Base-by-base conservation (phyloP, 2,329 filamentous ascomycete genomes). In the Botrytis sinoallii region DNA sequence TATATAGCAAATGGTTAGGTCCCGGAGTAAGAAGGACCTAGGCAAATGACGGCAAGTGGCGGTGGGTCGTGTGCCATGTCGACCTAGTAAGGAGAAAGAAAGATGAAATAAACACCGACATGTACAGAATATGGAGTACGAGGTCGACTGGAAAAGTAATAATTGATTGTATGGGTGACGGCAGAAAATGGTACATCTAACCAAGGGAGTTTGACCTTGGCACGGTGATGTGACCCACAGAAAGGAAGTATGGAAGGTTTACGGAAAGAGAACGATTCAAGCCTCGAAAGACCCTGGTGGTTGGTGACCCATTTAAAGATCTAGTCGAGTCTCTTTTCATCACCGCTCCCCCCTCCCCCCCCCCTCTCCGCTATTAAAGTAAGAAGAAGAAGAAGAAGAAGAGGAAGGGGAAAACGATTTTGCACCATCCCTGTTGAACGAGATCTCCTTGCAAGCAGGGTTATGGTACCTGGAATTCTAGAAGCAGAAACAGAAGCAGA, bases 21-120 rank as follows among this genome's bases (percentile, higher is more conserved):
- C 46, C 64, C 32, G 44, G 46, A 67, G 46, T 52, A 52, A 67
- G 32, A 67, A 38, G 44, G 25, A 55, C 48, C 48, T 46, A 67
- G 46, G 29, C 25, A 68, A 67, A 55, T 68, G 66, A 68, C 48
- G 35, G 38, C 35, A 57, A 68, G 66, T 68, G 63, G 63, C n/a
- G 48, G 66, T 57, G 35, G 66, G 38, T 57, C 35, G 66, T 57
- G 48, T 68, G 35, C 46, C 35, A n/a, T 68, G 8, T 35, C 25
- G 18, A 67, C 35, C 48, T 55, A 67, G 46, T 29, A 55, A 38
- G 32, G 32, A 46, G 64, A 66, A 18, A 18, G 61, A 29, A 63
- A 29, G 3, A 25, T 25, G 35, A 40, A 61, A 22, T 61, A 12
- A 35, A 35, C 22, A 42, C 35, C 14, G 60, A 35, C n/a, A 42